Conservation (phyloP, 306 rosid genomes). For the Spatholobus suberectus region DNA sequence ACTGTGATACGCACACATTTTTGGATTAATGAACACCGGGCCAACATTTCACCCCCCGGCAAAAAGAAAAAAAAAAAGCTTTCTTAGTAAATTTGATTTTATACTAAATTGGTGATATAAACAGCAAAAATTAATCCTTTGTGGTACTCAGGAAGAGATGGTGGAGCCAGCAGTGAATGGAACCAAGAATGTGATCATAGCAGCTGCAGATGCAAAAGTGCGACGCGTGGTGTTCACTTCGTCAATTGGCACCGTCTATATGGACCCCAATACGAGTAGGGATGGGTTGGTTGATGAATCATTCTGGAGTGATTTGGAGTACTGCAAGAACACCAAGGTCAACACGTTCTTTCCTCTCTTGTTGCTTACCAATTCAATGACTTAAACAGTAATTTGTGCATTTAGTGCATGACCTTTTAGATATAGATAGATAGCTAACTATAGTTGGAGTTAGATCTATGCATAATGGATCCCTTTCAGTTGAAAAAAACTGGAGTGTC, state of each 20-base stretch:
- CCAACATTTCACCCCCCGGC: too few relatives aligned
- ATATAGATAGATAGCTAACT: too few relatives aligned
- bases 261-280: constrained; percentile 72
- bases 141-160: constrained; percentile 62
- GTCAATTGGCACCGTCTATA: constrained; percentile 86
- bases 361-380: not conserved
- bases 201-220: constrained; percentile 76
- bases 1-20: too few relatives aligned
- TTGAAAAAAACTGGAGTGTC: too few relatives aligned
- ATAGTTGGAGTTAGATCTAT: too few relatives aligned
- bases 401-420: not conserved
- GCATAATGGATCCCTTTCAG: too few relatives aligned
- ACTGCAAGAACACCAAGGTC: constrained; percentile 91
- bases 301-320: constrained; percentile 90
- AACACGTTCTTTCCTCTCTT: not conserved
- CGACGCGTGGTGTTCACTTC: constrained; percentile 90
- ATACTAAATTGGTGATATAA: too few relatives aligned
- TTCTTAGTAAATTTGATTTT: too few relatives aligned
- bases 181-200: constrained; percentile 68
- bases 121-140: too few relatives aligned
- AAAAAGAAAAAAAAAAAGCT: too few relatives aligned
- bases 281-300: constrained; percentile 78
- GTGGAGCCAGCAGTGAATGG: constrained; percentile 84
- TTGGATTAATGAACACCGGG: too few relatives aligned
- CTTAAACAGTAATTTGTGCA: not conserved